phyloP scores from a whole-genome alignment of 352 stramenopile species.

The Thalassiosira ordinaria region DNA sequence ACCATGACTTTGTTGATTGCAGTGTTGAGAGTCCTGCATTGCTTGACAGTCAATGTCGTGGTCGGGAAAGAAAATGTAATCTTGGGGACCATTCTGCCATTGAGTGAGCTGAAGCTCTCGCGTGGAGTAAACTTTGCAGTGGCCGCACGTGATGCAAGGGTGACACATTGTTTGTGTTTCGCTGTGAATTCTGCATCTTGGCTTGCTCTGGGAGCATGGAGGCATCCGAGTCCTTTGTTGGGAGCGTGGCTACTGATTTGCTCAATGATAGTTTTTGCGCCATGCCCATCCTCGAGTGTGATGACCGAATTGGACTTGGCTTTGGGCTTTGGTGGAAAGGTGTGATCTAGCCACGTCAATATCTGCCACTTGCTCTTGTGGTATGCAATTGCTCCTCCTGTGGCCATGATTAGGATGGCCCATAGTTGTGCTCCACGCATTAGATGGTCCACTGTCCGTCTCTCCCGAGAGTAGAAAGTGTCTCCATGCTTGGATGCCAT shows the following conservation, averaged over 20 bases:
- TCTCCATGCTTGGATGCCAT: not conserved
- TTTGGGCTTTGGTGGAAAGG: not conserved
- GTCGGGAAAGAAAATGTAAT: not conserved
- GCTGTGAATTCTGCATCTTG: slow-evolving; percentile 2
- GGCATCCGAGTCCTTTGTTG: slow-evolving; percentile 17
- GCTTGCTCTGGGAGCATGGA: not conserved
- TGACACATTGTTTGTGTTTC: not conserved
- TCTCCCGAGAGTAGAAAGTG: not conserved
- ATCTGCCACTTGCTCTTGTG: slow-evolving; percentile 18
- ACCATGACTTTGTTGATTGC: slow-evolving; percentile 14
- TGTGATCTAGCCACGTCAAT: not conserved
- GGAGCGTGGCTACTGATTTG: not conserved
- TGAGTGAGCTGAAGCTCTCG: not conserved
- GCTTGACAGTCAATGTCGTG: not conserved
- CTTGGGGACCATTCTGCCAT: not conserved
- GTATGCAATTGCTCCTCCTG: slow-evolving; percentile 4
- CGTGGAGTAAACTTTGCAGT: not conserved
- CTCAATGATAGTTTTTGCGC: not conserved
- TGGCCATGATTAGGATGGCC: not conserved
- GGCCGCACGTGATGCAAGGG: not conserved
- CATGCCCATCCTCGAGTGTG: not conserved
- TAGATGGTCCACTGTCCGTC: not conserved
- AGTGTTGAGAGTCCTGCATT: slow-evolving; percentile 2
- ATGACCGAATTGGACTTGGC: not conserved
- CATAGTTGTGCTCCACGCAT: not conserved